phyloP scores from a whole-genome alignment of 208 protist genomes.

The Wallacemonas sp. region DNA sequence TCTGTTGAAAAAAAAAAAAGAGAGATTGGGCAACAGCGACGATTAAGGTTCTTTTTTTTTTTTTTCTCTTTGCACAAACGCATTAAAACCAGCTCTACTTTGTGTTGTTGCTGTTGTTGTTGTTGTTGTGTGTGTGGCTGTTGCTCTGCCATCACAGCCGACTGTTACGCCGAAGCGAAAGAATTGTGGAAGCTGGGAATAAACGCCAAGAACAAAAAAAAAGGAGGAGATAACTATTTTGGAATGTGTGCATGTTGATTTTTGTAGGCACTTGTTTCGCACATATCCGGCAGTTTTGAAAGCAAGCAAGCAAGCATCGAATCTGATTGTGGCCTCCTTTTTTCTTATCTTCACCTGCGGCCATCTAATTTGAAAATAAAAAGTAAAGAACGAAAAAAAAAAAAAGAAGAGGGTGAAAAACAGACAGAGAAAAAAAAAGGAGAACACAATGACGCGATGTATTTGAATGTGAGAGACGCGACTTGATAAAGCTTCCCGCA shows the following conservation, averaged over 20 bases:
- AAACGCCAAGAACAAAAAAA: background rate
- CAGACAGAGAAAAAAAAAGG: background rate
- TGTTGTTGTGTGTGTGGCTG: background rate
- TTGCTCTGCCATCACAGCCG: background rate
- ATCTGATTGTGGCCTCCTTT: too few relatives aligned
- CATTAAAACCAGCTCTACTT: too few relatives aligned
- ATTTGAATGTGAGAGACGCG: background rate
- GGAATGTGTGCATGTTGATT: background rate
- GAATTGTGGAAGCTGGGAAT: background rate
- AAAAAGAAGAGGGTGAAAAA: slow-evolving; percentile 10
- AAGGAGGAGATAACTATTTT: background rate
- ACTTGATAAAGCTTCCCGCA: background rate
- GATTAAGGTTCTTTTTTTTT: too few relatives aligned
- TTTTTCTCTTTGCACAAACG: too few relatives aligned
- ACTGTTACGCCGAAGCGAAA: background rate
- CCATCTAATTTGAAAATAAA: background rate
- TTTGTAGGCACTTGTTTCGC: too few relatives aligned
- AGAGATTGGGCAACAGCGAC: too few relatives aligned
- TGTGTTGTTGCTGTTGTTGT: background rate
- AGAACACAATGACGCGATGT: background rate
- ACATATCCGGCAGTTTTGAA: too few relatives aligned
- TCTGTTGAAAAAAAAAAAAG: too few relatives aligned
- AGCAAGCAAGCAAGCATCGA: too few relatives aligned
- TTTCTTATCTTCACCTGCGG: background rate
- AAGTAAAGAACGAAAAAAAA: slow-evolving; percentile 7